Evolutionary conservation across 225 moss, liverwort and hornwort species (phyloP).

Genomic region (Sphagnum tenellum): DNA sequence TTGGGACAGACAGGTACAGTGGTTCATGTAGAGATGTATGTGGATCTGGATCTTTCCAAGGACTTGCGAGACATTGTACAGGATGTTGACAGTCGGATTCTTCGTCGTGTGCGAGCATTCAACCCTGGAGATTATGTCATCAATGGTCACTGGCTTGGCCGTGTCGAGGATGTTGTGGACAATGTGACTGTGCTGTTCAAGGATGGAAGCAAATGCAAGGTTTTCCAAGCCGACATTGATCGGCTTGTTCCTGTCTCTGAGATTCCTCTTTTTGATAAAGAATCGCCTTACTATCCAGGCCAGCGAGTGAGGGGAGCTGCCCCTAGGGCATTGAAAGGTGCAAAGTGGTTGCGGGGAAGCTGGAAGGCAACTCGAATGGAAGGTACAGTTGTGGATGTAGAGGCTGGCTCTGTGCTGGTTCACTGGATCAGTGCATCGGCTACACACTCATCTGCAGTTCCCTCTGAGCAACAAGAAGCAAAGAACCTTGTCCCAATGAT

Average conservation of each 20-base stretch:
- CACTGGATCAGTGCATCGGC: constrained; percentile 78
- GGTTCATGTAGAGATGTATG: constrained; percentile 75
- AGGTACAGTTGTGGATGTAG: constrained; percentile 72
- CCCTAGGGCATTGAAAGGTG: constrained; percentile 52
- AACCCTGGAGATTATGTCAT: constrained; percentile 83
- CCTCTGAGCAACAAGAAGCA: constrained; percentile 79
- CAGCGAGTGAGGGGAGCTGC: constrained; percentile 67
- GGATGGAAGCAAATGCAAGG: constrained; percentile 88
- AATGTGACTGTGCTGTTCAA: constrained; percentile 85
- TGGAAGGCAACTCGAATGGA: constrained; percentile 76
- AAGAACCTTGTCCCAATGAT: constrained; percentile 65
- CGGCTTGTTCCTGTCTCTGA: constrained; percentile 51
- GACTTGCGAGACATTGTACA: constrained; percentile 40
- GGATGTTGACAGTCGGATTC: constrained; percentile 68
- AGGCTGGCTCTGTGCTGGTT: constrained; percentile 72
- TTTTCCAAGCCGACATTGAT: constrained; percentile 55
- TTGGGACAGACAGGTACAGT: constrained; percentile 89
- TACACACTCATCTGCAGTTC: constrained; percentile 65
- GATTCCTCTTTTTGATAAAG: constrained; percentile 71
- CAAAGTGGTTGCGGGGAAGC: constrained; percentile 77
- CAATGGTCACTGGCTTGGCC: constrained; percentile 80
- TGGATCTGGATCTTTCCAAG: constrained; percentile 68
- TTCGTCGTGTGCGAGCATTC: constrained; percentile 71
- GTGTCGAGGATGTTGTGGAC: constrained; percentile 89
- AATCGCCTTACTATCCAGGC: constrained; percentile 81